These are phyloP conservation scores for Dothideomycetidae sp. DNA, from an alignment of 2,329 filamentous ascomycete species.

Conservation along the genomic window DNA sequence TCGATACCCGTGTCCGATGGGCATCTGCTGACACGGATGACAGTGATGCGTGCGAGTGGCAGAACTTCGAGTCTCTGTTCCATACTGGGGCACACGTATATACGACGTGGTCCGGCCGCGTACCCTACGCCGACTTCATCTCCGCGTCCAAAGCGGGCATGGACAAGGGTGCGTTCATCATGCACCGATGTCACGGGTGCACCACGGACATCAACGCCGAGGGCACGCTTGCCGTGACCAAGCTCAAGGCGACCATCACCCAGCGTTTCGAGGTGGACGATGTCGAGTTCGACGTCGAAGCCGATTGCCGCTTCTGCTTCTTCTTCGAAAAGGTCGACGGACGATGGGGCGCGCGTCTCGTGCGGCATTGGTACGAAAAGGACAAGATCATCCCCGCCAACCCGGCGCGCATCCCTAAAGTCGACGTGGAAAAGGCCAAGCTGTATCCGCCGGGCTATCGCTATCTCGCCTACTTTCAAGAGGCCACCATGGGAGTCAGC, in stretches of 20 bases:
- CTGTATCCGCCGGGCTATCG: slow-evolving; percentile 32
- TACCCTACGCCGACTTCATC: slow-evolving; percentile 29
- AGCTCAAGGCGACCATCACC: slow-evolving; percentile 39
- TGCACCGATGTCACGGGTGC: slow-evolving; percentile 31
- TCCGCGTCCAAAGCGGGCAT: slow-evolving; percentile 26
- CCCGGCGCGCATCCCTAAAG: slow-evolving; percentile 27
- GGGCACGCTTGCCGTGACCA: slow-evolving; percentile 25
- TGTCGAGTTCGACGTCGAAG: slow-evolving; percentile 32
- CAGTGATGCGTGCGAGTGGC: slow-evolving; percentile 37
- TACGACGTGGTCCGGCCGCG: slow-evolving; percentile 37
- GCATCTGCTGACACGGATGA: neutral
- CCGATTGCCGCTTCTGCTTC: slow-evolving; percentile 27
- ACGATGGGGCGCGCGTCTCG: slow-evolving; percentile 32
- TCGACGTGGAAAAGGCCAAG: slow-evolving; percentile 29
- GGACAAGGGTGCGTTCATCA: slow-evolving; percentile 31
- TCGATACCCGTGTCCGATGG: neutral
- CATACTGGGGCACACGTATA: slow-evolving; percentile 35
- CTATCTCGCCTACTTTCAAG: slow-evolving; percentile 33
- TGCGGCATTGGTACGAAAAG: slow-evolving; percentile 39
- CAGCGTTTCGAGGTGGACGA: slow-evolving; percentile 33
- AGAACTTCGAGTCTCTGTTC: slow-evolving; percentile 38
- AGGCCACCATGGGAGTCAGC: slow-evolving; percentile 32
- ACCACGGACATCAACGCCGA: slow-evolving; percentile 30
- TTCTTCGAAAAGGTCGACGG: slow-evolving; percentile 15
- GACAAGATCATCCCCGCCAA: slow-evolving; percentile 36